Evolutionary conservation across 2,329 filamentous ascomycete species (phyloP).

Genomic region (Exophiala viscosa): DNA sequence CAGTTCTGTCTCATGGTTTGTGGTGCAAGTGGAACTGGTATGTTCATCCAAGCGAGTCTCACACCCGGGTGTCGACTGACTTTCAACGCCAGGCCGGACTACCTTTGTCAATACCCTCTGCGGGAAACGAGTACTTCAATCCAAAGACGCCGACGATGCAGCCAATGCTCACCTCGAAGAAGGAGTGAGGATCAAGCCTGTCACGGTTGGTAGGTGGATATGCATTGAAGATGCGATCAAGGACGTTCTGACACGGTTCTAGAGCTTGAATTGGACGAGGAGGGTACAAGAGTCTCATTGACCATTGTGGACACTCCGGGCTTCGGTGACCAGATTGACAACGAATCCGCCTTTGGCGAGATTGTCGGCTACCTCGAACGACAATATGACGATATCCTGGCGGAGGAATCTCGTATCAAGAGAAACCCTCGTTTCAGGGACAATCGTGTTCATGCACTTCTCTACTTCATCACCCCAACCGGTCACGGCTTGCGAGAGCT

Average conservation of each 20-base stretch:
- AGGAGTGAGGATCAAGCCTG: conserved; percentile 95
- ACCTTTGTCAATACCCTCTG: conserved; percentile 99
- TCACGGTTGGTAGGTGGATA: conserved; percentile 78
- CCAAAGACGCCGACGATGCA: conserved; percentile 92
- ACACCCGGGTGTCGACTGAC: not conserved
- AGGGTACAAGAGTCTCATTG: conserved; percentile 94
- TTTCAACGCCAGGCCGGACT: conserved; percentile 66
- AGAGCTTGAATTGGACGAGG: conserved; percentile 96
- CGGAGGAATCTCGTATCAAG: conserved; percentile 99
- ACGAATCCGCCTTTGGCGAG: conserved; percentile 97
- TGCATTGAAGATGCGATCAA: not conserved
- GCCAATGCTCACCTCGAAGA: conserved; percentile 87
- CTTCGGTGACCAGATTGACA: conserved; percentile 98
- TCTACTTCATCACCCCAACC: conserved; percentile 99
- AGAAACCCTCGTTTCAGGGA: conserved; percentile 99
- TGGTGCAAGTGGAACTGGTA: conserved; percentile 97
- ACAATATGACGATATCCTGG: conserved; percentile 99
- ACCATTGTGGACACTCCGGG: conserved; percentile 98
- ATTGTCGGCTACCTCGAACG: conserved; percentile 98
- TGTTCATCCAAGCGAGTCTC: conserved; percentile 16
- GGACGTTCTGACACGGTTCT: conserved; percentile 29
- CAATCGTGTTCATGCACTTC: conserved; percentile 95
- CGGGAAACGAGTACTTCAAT: conserved; percentile 82
- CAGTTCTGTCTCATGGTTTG: conserved; percentile 99
- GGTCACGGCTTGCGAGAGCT: conserved; percentile 97